These are phyloP conservation scores for Linnemannia hyalina DNA, from an alignment of 192 early-diverging fungal species.

Conservation along the genomic window DNA sequence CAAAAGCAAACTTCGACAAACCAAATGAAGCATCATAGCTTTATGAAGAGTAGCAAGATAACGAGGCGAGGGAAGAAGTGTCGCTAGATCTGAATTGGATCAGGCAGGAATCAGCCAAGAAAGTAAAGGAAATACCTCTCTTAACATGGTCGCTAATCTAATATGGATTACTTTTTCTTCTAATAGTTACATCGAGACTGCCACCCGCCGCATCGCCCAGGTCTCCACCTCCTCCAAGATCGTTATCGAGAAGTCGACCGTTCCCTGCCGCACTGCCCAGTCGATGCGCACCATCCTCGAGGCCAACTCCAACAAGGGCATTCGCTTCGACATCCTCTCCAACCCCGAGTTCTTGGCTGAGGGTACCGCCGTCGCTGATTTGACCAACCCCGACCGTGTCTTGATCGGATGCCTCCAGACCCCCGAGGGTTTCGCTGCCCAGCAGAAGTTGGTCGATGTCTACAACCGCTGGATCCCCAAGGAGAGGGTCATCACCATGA, in stretches of 20 bases:
- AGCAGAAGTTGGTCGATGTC: slow-evolving; percentile 75
- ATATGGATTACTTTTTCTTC: slow-evolving; percentile 5
- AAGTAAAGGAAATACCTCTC: not conserved
- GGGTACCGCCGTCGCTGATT: slow-evolving; percentile 87
- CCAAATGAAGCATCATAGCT: not conserved
- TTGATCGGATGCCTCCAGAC: slow-evolving; percentile 87
- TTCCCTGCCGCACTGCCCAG: slow-evolving; percentile 91
- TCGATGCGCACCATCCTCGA: slow-evolving; percentile 85
- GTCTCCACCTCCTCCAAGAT: slow-evolving; percentile 85
- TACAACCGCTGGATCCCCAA: slow-evolving; percentile 88
- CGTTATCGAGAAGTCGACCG: slow-evolving; percentile 94
- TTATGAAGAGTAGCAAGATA: not conserved
- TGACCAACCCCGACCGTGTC: slow-evolving; percentile 88
- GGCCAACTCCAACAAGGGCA: slow-evolving; percentile 72
- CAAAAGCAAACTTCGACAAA: too few species aligned
- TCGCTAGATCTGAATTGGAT: not conserved
- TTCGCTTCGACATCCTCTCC: slow-evolving; percentile 86
- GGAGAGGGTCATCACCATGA: slow-evolving; percentile 87
- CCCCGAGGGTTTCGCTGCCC: slow-evolving; percentile 75
- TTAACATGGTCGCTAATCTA: not conserved
- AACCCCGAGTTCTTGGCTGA: slow-evolving; percentile 97
- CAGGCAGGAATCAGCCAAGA: not conserved
- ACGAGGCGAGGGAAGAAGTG: not conserved
- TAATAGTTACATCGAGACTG: slow-evolving; percentile 79
- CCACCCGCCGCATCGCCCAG: slow-evolving; percentile 84